phyloP scores from a whole-genome alignment of 2,329 filamentous ascomycete genomes.

The Pseudocercospora fuligena region DNA sequence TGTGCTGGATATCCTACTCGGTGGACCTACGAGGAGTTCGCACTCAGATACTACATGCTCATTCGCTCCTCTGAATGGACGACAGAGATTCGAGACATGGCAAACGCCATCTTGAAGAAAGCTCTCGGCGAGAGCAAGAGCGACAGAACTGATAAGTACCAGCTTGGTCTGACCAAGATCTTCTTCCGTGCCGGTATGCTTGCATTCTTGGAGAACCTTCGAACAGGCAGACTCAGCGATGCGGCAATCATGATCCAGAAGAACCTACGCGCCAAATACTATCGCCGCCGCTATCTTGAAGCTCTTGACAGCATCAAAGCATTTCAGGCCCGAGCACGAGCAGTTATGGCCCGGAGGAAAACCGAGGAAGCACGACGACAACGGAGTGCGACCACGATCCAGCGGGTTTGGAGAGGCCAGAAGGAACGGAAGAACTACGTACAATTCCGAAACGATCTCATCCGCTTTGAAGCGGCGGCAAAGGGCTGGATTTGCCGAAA shows the following conservation, averaged over 20 bases:
- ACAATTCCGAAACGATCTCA: constrained; percentile 78
- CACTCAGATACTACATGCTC: constrained; percentile 96
- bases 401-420: constrained; percentile 90
- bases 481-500: constrained; percentile 92
- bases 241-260: constrained; percentile 99
- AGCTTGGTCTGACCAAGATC: constrained; percentile 96
- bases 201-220: constrained; percentile 92
- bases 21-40: constrained; percentile 99
- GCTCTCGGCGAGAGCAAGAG: constrained; percentile 72
- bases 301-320: constrained; percentile 79
- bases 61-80: constrained; percentile 90
- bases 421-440: constrained; percentile 84
- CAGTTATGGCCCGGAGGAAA: constrained; percentile 74
- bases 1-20: constrained; percentile 95
- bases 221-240: constrained; percentile 86
- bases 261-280: constrained; percentile 94
- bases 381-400: constrained; percentile 91
- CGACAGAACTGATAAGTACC: constrained; percentile 85
- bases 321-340: constrained; percentile 79
- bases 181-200: constrained; percentile 99
- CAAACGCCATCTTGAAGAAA: constrained; percentile 86
- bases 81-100: constrained; percentile 91
- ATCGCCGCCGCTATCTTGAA: constrained; percentile 86
- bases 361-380: constrained; percentile 81
- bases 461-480: constrained; percentile 84